Base-by-base conservation (phyloP, 805 yeast genomes). In the Vanderwaltozyma verrucispora region DNA sequence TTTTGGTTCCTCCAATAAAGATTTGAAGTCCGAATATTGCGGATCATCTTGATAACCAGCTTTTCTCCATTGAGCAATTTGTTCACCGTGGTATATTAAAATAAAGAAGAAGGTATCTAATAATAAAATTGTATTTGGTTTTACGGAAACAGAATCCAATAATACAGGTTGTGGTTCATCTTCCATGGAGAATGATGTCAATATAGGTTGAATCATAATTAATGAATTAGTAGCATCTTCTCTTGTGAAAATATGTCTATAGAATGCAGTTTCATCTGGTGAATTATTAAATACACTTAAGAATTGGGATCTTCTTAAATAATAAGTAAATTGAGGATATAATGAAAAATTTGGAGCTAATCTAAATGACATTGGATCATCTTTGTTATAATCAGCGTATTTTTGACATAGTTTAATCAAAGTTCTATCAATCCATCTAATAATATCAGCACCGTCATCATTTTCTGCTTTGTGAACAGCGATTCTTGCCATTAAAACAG, bases 231-330 rank as follows among this genome's bases (percentile, higher is more conserved):
- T 79, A 32, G 88, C 81, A 58, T 88, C 96, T 54, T 89, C 96
- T 46, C 88, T 77, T 56, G 82, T 72, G 53, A 89, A 73, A n/a
- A 85, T 79, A 60, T 89, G 96, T 58, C 96, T 77, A 64, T 88
- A 85, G 63, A 87, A 89, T 23, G 95, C 95, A 31, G 96, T 86
- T 66, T 89, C 97, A 66, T 89, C 97, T 2, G 97, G 97, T 6
- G 97, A 89, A 63, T 87, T 87, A 65, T 89, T 89, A 71, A 89
- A 89, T 32, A 88, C 94, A 59, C 85, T 94, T 58, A 89, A 67
- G 61, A 89, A 87, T 62, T 88, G 96, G 1, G 95, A 85, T 60
- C 97, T 79, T 64, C 97, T 80, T 64, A 89, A 69, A 59, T 89
- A 92, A 66, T 80, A 89, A 63, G 89, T 80, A 55, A 89, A 89